These are phyloP conservation scores for Gracilaria vermiculophylla DNA, from an alignment of 23 red algal species.

Conservation along the genomic window DNA sequence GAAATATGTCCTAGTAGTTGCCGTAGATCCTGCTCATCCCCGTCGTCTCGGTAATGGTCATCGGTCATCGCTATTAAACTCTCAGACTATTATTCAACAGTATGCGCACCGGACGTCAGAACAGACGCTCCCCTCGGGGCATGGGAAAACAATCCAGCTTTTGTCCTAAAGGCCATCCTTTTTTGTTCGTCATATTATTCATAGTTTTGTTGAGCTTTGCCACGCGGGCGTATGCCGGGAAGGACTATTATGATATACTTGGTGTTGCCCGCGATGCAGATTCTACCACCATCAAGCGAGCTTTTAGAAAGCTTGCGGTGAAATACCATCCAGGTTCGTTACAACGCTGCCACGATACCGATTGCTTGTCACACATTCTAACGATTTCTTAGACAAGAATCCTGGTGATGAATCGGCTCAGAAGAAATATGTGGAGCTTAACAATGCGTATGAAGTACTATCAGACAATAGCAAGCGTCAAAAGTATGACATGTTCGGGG, in stretches of 20 bases:
- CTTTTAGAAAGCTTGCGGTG: slow-evolving; percentile 89
- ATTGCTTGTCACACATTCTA: background rate
- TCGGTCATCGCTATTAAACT: background rate
- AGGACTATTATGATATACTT: slow-evolving; percentile 90
- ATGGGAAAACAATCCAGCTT: background rate
- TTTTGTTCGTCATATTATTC: slow-evolving; percentile 36
- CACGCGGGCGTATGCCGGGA: slow-evolving; percentile 20
- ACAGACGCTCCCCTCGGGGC: background rate
- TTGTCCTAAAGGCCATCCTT: background rate
- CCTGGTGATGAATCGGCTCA: slow-evolving; percentile 76
- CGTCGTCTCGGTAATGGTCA: background rate
- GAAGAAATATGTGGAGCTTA: slow-evolving; percentile 75
- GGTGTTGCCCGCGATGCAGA: slow-evolving; percentile 89
- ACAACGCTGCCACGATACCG: background rate
- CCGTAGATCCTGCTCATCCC: too few species aligned
- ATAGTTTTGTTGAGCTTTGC: slow-evolving; percentile 16
- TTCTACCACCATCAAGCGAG: slow-evolving; percentile 85
- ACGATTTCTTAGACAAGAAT: slow-evolving; percentile 81
- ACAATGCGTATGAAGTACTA: slow-evolving; percentile 90
- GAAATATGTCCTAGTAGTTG: too few species aligned
- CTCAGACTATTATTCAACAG: background rate
- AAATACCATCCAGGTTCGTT: slow-evolving; percentile 67
- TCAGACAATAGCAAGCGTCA: slow-evolving; percentile 68
- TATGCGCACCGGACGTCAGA: background rate
- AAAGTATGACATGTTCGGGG: slow-evolving; percentile 87